A percentile compares a stretch with the other conserved stretches of the same genome.
These are phyloP conservation scores for Leptodontidium sp. DNA, from an alignment of 2,329 filamentous ascomycete species.

Conservation along the genomic window DNA sequence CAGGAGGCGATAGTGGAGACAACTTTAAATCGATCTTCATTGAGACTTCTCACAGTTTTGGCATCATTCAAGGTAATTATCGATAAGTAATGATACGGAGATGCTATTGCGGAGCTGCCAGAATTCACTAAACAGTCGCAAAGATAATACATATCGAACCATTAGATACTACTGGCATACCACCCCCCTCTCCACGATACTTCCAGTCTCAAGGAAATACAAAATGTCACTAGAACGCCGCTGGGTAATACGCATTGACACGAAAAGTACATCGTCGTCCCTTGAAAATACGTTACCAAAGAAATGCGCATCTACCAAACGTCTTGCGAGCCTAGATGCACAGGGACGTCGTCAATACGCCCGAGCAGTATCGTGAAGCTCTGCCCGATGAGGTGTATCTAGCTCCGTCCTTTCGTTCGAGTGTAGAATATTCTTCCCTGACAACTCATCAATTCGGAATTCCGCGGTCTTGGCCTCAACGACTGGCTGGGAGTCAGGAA, in stretches of 20 bases:
- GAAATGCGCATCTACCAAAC: no score
- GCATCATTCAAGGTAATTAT: no score
- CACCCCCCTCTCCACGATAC: no score
- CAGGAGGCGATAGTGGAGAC: constrained; percentile 1
- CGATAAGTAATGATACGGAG: no score
- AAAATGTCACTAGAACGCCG: background rate
- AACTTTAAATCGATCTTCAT: background rate
- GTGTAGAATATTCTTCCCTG: background rate
- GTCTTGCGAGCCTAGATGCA: background rate
- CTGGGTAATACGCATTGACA: background rate
- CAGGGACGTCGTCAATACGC: background rate
- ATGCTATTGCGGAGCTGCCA: no score
- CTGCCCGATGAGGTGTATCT: constrained; percentile 1
- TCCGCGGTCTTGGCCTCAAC: background rate
- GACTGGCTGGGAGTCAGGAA: background rate
- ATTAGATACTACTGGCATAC: no score
- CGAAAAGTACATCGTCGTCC: no score
- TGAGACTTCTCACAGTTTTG: background rate
- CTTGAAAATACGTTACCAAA: background rate
- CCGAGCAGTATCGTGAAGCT: constrained; percentile 3
- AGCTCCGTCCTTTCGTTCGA: background rate
- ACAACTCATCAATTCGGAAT: constrained; percentile 3
- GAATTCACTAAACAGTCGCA: no score
- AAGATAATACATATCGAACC: no score
- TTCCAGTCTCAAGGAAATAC: no score